phyloP scores from a whole-genome alignment of 192 early-diverging fungal species.

The Linnemannia schmuckeri region DNA sequence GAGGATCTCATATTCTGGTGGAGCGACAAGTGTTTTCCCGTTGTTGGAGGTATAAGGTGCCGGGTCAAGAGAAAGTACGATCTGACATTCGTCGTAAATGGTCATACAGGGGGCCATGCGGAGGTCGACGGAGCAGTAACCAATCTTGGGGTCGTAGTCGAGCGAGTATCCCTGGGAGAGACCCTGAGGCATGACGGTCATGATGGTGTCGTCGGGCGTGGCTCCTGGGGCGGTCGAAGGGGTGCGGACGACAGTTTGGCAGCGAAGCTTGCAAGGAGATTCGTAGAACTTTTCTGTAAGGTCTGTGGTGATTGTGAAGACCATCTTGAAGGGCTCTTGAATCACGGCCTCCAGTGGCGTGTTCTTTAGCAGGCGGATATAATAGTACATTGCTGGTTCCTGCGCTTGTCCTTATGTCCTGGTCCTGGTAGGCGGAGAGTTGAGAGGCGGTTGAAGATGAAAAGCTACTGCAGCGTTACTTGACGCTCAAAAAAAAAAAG shows the following conservation, averaged over 20 bases:
- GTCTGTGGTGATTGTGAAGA: constrained; percentile 57
- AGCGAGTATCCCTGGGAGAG: constrained; percentile 48
- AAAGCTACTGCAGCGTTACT: no score
- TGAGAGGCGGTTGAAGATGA: background rate
- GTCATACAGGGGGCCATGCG: constrained; percentile 55
- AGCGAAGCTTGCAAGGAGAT: constrained; percentile 41
- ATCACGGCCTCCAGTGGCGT: constrained; percentile 57
- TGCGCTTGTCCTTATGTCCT: background rate
- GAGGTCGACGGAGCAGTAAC: constrained; percentile 50
- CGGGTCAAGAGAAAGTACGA: constrained; percentile 44
- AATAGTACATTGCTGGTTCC: constrained; percentile 42
- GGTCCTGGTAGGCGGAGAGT: background rate
- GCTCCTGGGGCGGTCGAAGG: constrained; percentile 38
- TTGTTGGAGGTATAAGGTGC: constrained; percentile 30
- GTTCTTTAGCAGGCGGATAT: constrained; percentile 54
- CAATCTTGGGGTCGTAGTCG: constrained; percentile 53
- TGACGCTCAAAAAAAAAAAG: no score
- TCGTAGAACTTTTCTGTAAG: constrained; percentile 56
- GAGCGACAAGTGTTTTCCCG: constrained; percentile 27
- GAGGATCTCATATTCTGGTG: constrained; percentile 51
- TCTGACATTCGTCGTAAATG: constrained; percentile 43
- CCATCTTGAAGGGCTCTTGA: constrained; percentile 57
- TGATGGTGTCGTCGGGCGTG: constrained; percentile 39
- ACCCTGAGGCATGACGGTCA: constrained; percentile 54
- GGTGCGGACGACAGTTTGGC: constrained; percentile 47